Evolutionary conservation across 306 rosid genomes (phyloP).

Genomic region (Ceratonia siliqua): DNA sequence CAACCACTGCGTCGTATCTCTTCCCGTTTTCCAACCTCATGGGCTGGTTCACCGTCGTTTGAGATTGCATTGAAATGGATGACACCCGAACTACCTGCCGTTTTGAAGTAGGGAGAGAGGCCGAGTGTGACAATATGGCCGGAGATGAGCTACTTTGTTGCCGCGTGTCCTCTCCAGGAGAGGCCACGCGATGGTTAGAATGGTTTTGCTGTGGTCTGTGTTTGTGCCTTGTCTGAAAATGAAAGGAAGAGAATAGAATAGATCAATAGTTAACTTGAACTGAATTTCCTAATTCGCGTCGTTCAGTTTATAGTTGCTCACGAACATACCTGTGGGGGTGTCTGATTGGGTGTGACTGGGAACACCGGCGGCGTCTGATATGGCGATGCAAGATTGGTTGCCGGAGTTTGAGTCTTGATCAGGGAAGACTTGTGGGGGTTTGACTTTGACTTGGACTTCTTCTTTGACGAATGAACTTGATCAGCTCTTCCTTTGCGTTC

Average conservation of each 20-base stretch:
- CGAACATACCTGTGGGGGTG: conserved; percentile 42
- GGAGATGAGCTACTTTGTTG: conserved; percentile 32
- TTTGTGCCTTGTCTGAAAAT: conserved; percentile 13
- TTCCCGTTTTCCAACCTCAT: neutral
- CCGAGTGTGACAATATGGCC: neutral
- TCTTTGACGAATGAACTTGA: conserved; percentile 19
- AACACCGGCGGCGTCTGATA: conserved; percentile 17
- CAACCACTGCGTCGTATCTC: conserved; percentile 42
- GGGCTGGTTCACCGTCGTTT: conserved; percentile 13
- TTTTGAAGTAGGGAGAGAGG: neutral
- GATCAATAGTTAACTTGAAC: neutral
- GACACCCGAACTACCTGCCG: conserved; percentile 24
- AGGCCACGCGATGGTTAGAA: neutral
- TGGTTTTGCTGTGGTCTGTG: neutral
- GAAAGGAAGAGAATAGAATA: too few relatives aligned
- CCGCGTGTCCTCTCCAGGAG: conserved; percentile 41
- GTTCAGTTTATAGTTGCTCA: too few relatives aligned
- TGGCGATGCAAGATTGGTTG: conserved; percentile 14
- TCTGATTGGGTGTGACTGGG: conserved; percentile 33
- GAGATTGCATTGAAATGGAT: neutral
- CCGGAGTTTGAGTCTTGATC: neutral
- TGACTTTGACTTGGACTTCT: conserved; percentile 42
- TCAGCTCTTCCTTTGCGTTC: neutral
- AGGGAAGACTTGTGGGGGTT: neutral
- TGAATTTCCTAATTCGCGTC: neutral